phyloP scores from a whole-genome alignment of 2,329 filamentous ascomycete species.

The Colletotrichum scovillei region DNA sequence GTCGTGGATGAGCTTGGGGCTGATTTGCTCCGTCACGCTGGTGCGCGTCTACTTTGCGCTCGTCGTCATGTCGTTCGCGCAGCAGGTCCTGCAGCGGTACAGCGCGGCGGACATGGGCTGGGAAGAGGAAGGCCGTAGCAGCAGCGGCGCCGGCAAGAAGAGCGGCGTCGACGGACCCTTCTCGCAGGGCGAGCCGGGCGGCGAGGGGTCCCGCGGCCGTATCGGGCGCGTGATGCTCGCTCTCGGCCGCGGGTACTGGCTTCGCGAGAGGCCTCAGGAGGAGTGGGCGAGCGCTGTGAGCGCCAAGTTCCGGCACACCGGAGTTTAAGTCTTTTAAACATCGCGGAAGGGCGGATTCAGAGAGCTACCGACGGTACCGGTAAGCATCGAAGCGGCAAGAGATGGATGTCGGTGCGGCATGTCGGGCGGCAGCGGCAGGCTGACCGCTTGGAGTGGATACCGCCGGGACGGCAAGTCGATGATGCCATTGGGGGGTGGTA shows the following conservation, averaged over 20 bases:
- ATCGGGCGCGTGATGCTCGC: constrained; percentile 83
- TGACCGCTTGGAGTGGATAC: not conserved
- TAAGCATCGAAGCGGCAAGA: not conserved
- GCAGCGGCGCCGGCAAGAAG: constrained; percentile 46
- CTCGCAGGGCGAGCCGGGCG: constrained; percentile 74
- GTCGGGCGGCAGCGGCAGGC: constrained; percentile 28
- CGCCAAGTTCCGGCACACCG: constrained; percentile 34
- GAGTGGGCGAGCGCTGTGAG: constrained; percentile 77
- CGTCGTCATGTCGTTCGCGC: constrained; percentile 85
- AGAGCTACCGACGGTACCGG: not conserved
- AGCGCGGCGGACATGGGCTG: constrained; percentile 26
- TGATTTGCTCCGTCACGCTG: constrained; percentile 79
- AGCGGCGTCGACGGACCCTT: constrained; percentile 68
- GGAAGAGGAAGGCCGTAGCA: constrained; percentile 29
- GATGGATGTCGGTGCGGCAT: constrained; percentile 31
- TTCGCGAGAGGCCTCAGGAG: constrained; percentile 74
- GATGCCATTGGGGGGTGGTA: constrained; percentile 26
- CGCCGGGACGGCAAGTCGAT: constrained; percentile 11
- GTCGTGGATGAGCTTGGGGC: constrained; percentile 79
- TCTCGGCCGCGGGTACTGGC: constrained; percentile 82
- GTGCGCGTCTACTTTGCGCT: constrained; percentile 86
- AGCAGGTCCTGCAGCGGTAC: constrained; percentile 72
- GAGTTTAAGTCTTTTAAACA: constrained; percentile 1
- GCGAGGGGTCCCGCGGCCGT: constrained; percentile 82
- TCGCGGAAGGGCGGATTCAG: not conserved